A percentile compares a stretch with the other conserved stretches of the same genome.
These are phyloP conservation scores for Phytopythium boreale DNA, from an alignment of 352 stramenopile genomes.

Conservation along the genomic window DNA sequence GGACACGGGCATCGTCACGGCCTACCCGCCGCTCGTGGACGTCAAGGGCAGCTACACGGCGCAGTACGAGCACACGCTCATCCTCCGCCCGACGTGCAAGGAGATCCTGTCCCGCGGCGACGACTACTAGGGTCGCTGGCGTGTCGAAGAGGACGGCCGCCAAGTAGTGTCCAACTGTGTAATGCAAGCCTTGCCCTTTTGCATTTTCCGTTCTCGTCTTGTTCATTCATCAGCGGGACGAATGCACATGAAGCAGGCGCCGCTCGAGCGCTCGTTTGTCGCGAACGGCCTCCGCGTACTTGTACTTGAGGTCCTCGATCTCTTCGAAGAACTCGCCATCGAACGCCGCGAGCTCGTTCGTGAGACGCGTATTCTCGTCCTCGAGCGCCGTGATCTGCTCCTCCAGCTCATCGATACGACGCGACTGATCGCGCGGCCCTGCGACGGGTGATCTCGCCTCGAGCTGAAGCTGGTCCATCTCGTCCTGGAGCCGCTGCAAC, in stretches of 20 bases:
- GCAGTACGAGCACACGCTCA: constrained; percentile 99
- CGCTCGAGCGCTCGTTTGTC: constrained; percentile 70
- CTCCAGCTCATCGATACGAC: constrained; percentile 35
- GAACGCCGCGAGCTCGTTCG: constrained; percentile 86
- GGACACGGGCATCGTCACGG: constrained; percentile 94
- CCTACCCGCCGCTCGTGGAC: constrained; percentile 97
- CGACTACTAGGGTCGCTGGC: constrained; percentile 89
- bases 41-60: constrained; percentile 95
- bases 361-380: constrained; percentile 72
- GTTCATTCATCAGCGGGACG: neutral
- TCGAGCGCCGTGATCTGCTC: constrained; percentile 38
- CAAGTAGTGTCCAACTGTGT: neutral
- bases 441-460: constrained; percentile 8
- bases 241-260: constrained; percentile 8
- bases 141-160: neutral
- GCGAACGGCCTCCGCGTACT: constrained; percentile 86
- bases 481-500: constrained; percentile 14
- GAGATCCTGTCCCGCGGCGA: constrained; percentile 97
- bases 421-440: constrained; percentile 8
- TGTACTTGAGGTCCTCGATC: constrained; percentile 95
- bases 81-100: constrained; percentile 96
- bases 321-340: constrained; percentile 96
- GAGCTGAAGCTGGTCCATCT: constrained; percentile 17
- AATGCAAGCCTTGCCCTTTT: neutral
- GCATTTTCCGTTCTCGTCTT: neutral